Base-by-base conservation (phyloP, 1,139 yeast genomes). In the Magnusiomyces paraingens region DNA sequence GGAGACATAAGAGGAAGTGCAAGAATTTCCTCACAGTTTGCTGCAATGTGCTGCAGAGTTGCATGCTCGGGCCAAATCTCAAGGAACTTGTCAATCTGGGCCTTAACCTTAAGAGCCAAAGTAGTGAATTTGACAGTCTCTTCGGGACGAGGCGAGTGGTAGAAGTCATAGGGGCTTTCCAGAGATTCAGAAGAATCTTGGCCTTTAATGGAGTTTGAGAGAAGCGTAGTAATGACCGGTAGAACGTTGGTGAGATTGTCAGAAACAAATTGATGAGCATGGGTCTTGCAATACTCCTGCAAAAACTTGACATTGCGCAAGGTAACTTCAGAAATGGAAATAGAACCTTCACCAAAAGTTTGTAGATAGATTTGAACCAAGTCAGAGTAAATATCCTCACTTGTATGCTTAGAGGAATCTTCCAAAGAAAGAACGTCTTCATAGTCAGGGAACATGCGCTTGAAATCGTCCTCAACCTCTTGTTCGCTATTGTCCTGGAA, bases 51-150 rank as follows among this genome's bases (percentile, higher is more conserved):
- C 56, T 78, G 83, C 51, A 94, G 71, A 0, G 95, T 89, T 0
- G 95, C 94, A 73, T 94, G 96, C 63, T 94, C 99, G 0, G 99
- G 98, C 96, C 97, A 93, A 64, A 83, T 82, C 21, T 71, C 71
- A 15, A 86, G 68, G 29, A 88, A 69, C n/a, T 72, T 73, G 15
- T 68, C 62, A 2, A 81, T 80, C 2, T 80, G 71, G 2, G 69
- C 66, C 58, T 77, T 73, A 8, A 90, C 68, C 1, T 71, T 73
- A 12, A 77, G 70, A 10, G 87, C 73, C 1, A 84, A 65, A 1
- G 65, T 66, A 49, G 83, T 78, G 1, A 95, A 88, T 46, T 70
- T 72, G 56, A 76, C 77, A 1, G 86, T 78, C 64, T 90, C 95
- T 2, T 69, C 66, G 6, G 82, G 75, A 49, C 82, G 80, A 15